Evolutionary conservation across 805 yeast genomes (phyloP).

Genomic region (Cyberlindnera galapagoensis): DNA sequence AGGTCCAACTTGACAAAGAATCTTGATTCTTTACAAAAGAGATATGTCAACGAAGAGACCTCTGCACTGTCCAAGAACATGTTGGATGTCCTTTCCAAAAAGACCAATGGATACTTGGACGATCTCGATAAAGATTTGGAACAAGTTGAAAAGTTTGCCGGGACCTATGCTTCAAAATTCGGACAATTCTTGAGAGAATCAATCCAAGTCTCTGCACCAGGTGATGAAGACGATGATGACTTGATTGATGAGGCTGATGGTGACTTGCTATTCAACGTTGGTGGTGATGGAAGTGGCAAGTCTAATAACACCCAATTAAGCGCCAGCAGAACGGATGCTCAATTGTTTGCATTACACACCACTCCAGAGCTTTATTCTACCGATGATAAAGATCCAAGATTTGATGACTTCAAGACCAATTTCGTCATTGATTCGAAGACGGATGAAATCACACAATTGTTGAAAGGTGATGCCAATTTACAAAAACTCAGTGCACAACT

Average conservation of each 20-base stretch:
- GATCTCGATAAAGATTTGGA: slow-evolving; percentile 71
- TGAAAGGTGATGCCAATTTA: slow-evolving; percentile 25
- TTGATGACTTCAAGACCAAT: slow-evolving; percentile 26
- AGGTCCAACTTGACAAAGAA: slow-evolving; percentile 9
- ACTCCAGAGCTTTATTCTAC: slow-evolving; percentile 29
- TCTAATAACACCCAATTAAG: slow-evolving; percentile 29
- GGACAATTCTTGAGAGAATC: slow-evolving; percentile 47
- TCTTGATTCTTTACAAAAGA: slow-evolving; percentile 9
- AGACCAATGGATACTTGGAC: slow-evolving; percentile 62
- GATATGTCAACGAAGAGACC: slow-evolving; percentile 14
- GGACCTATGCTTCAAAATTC: slow-evolving; percentile 48
- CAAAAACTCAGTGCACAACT: slow-evolving; percentile 46
- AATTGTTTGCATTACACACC: slow-evolving; percentile 47
- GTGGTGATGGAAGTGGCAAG: slow-evolving; percentile 22
- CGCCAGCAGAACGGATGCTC: slow-evolving; percentile 56
- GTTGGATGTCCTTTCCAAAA: slow-evolving; percentile 12
- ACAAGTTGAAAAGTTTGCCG: slow-evolving; percentile 63
- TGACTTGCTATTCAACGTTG: slow-evolving; percentile 37
- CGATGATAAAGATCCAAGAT: slow-evolving; percentile 26
- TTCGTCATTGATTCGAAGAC: slow-evolving; percentile 45
- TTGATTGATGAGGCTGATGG: slow-evolving; percentile 29
- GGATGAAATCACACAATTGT: slow-evolving; percentile 40
- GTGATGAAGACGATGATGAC: slow-evolving; percentile 16
- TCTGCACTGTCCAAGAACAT: slow-evolving; percentile 10
- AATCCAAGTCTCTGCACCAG: slow-evolving; percentile 24